Conservation (phyloP, 495 filamentous ascomycete species). For the Cladorrhinum samala region DNA sequence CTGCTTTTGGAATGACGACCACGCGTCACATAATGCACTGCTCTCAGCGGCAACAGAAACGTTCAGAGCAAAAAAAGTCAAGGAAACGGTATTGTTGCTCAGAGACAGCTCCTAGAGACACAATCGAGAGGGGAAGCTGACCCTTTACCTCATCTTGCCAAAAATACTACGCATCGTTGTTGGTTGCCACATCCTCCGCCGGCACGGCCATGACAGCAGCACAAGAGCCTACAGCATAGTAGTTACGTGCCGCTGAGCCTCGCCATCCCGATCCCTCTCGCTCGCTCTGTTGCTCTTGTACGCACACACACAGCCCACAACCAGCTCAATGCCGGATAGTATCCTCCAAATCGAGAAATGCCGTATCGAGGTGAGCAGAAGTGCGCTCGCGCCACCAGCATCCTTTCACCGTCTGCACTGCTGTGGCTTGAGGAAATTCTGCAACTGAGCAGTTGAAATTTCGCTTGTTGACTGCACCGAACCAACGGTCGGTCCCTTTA, state of each 20-base stretch:
- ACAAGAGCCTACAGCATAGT: background rate
- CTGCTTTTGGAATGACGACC: background rate
- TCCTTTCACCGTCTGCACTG: slow-evolving; percentile 5
- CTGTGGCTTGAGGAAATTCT: slow-evolving; percentile 1
- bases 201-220: background rate
- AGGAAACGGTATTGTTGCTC: too few species aligned
- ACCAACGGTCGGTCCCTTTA: too few species aligned
- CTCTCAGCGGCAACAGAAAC: background rate
- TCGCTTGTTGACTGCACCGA: too few species aligned
- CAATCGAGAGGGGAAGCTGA: background rate
- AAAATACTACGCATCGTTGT: background rate
- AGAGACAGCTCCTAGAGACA: too few species aligned
- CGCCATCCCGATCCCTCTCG: background rate
- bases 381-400: slow-evolving; percentile 4
- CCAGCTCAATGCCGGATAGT: background rate
- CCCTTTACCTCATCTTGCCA: slow-evolving; percentile 4
- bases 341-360: background rate
- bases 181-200: slow-evolving; percentile 2
- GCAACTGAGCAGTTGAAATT: too few species aligned
- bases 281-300: too few species aligned
- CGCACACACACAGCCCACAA: background rate
- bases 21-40: background rate
- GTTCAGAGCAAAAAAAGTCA: background rate
- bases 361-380: background rate
- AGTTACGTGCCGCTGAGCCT: background rate